A percentile compares a stretch with the other conserved stretches of the same genome.
These are phyloP conservation scores for Colletotrichum sidae DNA, from an alignment of 2,329 filamentous ascomycete species.

Conservation along the genomic window DNA sequence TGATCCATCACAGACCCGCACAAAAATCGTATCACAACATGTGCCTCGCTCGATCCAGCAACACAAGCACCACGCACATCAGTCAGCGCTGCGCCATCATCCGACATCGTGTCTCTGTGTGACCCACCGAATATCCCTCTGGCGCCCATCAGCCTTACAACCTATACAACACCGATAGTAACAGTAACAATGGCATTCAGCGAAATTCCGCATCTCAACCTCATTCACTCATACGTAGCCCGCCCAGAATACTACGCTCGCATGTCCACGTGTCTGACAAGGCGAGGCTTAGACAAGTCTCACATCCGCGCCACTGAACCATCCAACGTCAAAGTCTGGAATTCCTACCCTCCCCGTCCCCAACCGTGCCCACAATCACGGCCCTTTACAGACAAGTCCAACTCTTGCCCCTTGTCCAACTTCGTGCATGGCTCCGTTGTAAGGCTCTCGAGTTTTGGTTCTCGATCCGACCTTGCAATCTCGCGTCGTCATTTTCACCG, in stretches of 20 bases:
- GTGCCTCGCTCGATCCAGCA: no score
- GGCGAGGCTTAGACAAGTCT: neutral
- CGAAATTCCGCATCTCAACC: neutral
- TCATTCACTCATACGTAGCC: no score
- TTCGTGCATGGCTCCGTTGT: no score
- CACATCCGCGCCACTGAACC: conserved; percentile 4
- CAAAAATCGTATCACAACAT: no score
- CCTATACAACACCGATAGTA: no score
- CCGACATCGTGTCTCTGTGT: no score
- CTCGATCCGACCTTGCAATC: conserved; percentile 26
- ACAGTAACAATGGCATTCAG: no score
- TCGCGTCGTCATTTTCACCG: neutral
- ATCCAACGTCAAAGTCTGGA: conserved; percentile 6
- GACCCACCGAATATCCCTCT: no score
- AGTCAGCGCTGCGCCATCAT: neutral
- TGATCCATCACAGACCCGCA: no score
- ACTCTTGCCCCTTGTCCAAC: neutral
- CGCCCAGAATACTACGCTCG: neutral
- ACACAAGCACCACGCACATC: neutral
- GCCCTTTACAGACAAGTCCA: neutral
- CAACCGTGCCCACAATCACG: neutral
- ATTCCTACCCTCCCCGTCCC: neutral
- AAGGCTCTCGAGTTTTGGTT: neutral
- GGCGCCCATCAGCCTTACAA: no score
- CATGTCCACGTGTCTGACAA: neutral